Evolutionary conservation across 257 asterid species (phyloP), one percentile per base, ranked within the genome.

Genomic region (Lycium barbarum): DNA sequence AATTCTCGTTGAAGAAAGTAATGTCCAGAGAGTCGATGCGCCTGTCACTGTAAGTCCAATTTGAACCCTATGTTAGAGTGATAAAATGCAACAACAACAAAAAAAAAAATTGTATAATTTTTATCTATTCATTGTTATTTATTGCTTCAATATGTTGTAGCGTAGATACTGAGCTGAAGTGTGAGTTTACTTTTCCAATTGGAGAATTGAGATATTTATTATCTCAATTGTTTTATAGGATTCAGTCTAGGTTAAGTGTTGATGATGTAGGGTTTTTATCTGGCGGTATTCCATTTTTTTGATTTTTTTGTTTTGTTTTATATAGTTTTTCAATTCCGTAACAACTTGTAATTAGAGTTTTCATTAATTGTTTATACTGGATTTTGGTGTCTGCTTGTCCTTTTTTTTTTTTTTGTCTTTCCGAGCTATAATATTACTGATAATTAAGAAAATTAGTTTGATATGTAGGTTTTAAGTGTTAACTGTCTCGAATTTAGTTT

Each of bases 11-110:
- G 99, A 96, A 85, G 98, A 96, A 92, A 91, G 98, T 83, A 96
- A 96, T 87, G 98, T 96, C 84, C 99, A 96, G 88, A 89, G 99
- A 70, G 99, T 96, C 9, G 99, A 94, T 58, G 98, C 98, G 18
- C 99, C 98, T 3, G 98, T 96, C 54, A 94, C 99, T 47, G 98
- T 96, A 80, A 85, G 93, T 68, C 35, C 8, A 59, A 51, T 14
- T 26, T 26, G 51, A 76, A 51, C 82, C 2, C 12, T 76, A 26
- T 17, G 45, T 47, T 2, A 55, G 59, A 2, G 12, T 20, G 59
- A 20, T 47, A 26, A 26, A 26, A 26, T 26, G 33, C 1, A 26
- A 26, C 0, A 26, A 26, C 33, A 26, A 1, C 33, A 26, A 26
- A 26, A 26, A 26, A 26, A 26, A 26, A 26, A 26, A 26, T 26